Conservation (phyloP, 1,139 yeast species). For the Kluyveromyces sp. region DNA sequence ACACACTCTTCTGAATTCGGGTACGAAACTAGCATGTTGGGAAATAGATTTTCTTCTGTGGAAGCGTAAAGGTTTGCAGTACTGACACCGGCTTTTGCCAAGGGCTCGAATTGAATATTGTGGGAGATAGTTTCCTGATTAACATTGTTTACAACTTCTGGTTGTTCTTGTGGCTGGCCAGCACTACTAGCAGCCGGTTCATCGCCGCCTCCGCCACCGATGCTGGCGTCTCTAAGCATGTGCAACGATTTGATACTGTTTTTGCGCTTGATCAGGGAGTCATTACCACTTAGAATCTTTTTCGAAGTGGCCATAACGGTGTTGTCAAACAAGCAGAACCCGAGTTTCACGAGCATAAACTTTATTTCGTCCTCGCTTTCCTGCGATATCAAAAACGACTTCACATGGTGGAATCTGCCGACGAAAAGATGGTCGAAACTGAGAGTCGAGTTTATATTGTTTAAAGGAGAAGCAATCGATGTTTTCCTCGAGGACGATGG, state of each 20-base stretch:
- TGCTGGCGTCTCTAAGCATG: constrained; percentile 11
- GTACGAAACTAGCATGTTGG: constrained; percentile 15
- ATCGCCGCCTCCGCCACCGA: background rate
- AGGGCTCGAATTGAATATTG: background rate
- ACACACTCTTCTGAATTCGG: constrained; percentile 11
- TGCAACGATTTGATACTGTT: constrained; percentile 11
- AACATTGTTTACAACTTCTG: background rate
- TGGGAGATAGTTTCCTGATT: background rate
- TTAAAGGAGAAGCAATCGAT: background rate
- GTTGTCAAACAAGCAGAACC: constrained; percentile 25
- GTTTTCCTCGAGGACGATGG: background rate
- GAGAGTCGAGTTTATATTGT: constrained; percentile 16
- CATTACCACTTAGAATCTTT: constrained; percentile 15
- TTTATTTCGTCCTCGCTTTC: constrained; percentile 40
- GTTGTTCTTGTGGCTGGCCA: background rate
- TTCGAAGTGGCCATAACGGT: constrained; percentile 20
- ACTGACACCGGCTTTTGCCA: background rate
- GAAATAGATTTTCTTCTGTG: constrained; percentile 15
- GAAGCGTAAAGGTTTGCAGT: background rate
- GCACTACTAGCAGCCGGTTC: background rate
- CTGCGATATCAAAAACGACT: constrained; percentile 36
- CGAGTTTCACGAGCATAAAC: constrained; percentile 29
- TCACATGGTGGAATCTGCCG: constrained; percentile 28
- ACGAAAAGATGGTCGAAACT: constrained; percentile 34
- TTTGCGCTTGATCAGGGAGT: constrained; percentile 1